Evolutionary conservation across 2,329 filamentous ascomycete species (phyloP).

Genomic region (Fusarium aywerte): DNA sequence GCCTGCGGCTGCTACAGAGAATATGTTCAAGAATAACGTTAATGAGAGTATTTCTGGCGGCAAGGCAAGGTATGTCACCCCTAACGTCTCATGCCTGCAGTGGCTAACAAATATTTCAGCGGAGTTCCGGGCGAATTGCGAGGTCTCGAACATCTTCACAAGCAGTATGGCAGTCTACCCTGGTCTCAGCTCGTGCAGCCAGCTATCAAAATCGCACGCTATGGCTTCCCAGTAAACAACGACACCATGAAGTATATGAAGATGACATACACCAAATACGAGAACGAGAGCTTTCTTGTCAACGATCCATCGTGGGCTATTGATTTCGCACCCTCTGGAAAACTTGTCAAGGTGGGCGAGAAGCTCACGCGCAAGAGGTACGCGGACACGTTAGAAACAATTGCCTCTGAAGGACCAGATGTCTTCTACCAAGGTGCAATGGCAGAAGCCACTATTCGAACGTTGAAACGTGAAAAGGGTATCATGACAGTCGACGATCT

Average conservation of each 20-base stretch:
- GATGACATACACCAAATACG: conserved; percentile 58
- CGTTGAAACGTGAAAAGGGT: conserved; percentile 71
- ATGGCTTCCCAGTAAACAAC: conserved; percentile 76
- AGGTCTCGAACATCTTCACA: conserved; percentile 79
- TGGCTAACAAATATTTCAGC: conserved; percentile 45
- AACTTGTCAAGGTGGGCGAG: conserved; percentile 72
- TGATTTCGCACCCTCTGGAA: conserved; percentile 85
- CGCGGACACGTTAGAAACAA: conserved; percentile 76
- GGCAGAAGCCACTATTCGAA: conserved; percentile 74
- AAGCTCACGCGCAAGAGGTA: conserved; percentile 79
- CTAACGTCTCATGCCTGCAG: rapidly evolving
- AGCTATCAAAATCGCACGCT: conserved; percentile 75
- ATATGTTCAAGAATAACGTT: conserved; percentile 82
- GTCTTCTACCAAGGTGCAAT: conserved; percentile 77
- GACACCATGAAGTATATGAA: conserved; percentile 79
- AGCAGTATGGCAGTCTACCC: conserved; percentile 69
- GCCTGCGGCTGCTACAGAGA: conserved; percentile 78
- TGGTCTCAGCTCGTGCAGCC: conserved; percentile 77
- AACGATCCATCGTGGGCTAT: conserved; percentile 80
- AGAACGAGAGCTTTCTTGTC: conserved; percentile 65
- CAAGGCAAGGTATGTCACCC: conserved; percentile 71
- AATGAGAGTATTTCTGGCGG: conserved; percentile 74
- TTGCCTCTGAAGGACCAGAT: conserved; percentile 72
- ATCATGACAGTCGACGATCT: conserved; percentile 82
- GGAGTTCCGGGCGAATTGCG: conserved; percentile 77